Evolutionary conservation across 1,284 basidiomycete genomes (phyloP), one percentile per base, ranked within the genome.

Genomic region (Cystobasidium pallidum): DNA sequence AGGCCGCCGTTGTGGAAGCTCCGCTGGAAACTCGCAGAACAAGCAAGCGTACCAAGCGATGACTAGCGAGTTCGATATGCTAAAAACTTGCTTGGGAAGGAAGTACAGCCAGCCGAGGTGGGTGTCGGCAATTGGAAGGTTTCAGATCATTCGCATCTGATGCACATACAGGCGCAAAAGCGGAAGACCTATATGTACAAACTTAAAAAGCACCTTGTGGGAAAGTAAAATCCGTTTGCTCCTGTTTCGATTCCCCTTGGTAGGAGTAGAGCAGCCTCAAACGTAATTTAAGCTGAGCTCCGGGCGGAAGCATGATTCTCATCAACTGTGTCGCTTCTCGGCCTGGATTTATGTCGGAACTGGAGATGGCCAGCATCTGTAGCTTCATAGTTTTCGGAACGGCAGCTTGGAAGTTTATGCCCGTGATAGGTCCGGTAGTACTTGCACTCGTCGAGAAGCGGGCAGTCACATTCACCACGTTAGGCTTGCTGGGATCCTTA

Each of bases 341-440:
- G 0, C 92, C 93, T 0, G 92, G 89, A 17, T 82, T 83, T 28
- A 99, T 85, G 66, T 88, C 88, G 11, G 89, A 83, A 81, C 89
- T 94, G 8, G 92, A 94, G 88, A 99, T 98, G 4, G 95, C 92
- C 73, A 94, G 86, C 95, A 99, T 99, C 80, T 98, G 94, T 72
- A 99, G 81, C 80, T 97, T 94, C 83, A 98, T 95, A 0, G 93
- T 93, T 93, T 96, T 97, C 2, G 96, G 96, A 10, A 99, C 96
- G 2, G 96, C 96, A 54, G 94, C 96, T 81, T 99, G 95, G 84
- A 99, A 96, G 80, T 89, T 93, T 73, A 99, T 84, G 0, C 86
- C 86, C 17, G 84, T 84, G 2, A 85, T 86, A 1, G 84, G 73
- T 13, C 81, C 83, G 8, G 80, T 80, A 3, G 88, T 88, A 2